Evolutionary conservation across 169 alveolate species (phyloP), one percentile per base, ranked within the genome.

Genomic region (Eimeria falciformis): DNA sequence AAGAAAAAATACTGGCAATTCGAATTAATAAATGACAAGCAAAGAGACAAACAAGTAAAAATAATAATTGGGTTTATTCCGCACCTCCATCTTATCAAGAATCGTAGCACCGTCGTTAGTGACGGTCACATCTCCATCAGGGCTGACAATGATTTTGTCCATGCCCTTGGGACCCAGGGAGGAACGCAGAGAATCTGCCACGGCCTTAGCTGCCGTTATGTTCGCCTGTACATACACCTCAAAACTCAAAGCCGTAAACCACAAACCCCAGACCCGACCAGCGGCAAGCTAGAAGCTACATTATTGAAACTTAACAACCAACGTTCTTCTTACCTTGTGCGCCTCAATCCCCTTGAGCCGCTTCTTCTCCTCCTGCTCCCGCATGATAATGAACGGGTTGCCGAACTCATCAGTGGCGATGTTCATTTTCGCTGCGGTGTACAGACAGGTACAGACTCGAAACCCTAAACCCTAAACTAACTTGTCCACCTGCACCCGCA

Each of bases 91-190:
- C 94, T 97, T 97, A 58, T 98, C 98, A 81, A 98, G 92, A 29
- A 98, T 97, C 7, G 99, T 98, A 0, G 99, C 99, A 12, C 99
- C 99, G 86, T 98, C 99, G 86, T 98, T 99, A 25, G 99, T 99
- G 45, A 99, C 99, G 6, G 99, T 97, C 18, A 99, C 99, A 69
- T 99, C 99, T 18, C 99, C 94, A 98, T 99, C 99, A 29, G 99
- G 99, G 65, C 99, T 96, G 21, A 98, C 99, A 81, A 99, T 97
- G 96, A 99, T 98, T 94, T 99, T 99, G 94, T 99, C 99, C 99
- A 99, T 99, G 37, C 99, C 99, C 91, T 98, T 98, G 25, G 99
- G 99, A 0, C 99, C 99, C 89, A 99, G 97, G 25, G 99, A 98
- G 79, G 99, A 97, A 87, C 98, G 96, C 86, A 99, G 96, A 23